Conservation (phyloP, 805 yeast genomes). For the Scheffersomyces spartinae region DNA sequence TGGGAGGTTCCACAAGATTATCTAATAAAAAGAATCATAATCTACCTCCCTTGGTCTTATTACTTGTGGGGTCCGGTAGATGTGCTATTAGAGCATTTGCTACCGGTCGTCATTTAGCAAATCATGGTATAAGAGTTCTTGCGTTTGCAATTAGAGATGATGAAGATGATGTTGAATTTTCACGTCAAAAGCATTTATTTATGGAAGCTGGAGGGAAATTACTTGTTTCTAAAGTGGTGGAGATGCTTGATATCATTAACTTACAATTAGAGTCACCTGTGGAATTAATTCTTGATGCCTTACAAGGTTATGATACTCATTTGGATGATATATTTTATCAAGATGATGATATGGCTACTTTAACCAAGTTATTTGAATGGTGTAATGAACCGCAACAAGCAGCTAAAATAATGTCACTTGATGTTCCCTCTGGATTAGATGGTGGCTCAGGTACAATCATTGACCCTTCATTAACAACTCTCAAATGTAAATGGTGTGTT, state of each 20-base stretch:
- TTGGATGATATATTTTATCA: constrained; percentile 42
- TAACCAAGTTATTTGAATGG: constrained; percentile 50
- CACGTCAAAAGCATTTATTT: constrained; percentile 43
- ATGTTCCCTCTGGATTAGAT: constrained; percentile 75
- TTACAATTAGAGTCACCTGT: constrained; percentile 56
- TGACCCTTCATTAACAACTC: constrained; percentile 12
- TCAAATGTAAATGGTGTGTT: constrained; percentile 42
- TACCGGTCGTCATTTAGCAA: constrained; percentile 66
- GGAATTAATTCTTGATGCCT: constrained; percentile 70
- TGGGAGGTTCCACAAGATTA: constrained; percentile 62
- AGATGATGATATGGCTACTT: constrained; percentile 24
- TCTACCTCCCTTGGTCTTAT: constrained; percentile 64
- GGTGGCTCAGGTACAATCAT: constrained; percentile 59
- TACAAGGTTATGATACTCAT: constrained; percentile 73
- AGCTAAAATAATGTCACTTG: constrained; percentile 50
- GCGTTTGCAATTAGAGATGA: constrained; percentile 32
- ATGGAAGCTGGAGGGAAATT: constrained; percentile 60
- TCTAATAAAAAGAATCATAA: constrained; percentile 55
- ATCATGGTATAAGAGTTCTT: constrained; percentile 61
- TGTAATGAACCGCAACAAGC: constrained; percentile 36
- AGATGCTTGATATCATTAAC: constrained; percentile 23
- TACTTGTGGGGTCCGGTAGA: constrained; percentile 62
- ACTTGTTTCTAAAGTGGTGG: constrained; percentile 19
- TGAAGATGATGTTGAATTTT: constrained; percentile 31
- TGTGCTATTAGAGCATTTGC: constrained; percentile 71